These are phyloP conservation scores for Handroanthus guayacan DNA, from an alignment of 257 asterid genomes.

Conservation along the genomic window DNA sequence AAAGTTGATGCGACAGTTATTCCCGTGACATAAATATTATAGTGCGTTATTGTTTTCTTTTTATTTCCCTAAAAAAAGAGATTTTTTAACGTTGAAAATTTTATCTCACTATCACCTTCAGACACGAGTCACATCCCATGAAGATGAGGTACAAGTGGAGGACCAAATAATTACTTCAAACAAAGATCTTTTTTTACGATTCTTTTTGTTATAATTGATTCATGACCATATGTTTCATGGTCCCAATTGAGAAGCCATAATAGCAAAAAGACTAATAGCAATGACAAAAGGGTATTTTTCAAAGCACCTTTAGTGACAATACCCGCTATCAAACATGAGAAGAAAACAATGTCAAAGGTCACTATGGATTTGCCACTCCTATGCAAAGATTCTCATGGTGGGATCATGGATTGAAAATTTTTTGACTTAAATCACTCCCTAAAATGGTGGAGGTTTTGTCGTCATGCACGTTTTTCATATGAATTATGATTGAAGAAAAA, in stretches of 20 bases:
- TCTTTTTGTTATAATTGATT: not conserved
- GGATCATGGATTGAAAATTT: not conserved
- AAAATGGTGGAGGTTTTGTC: constrained; percentile 7
- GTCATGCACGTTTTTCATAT: not conserved
- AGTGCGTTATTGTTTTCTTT: not conserved
- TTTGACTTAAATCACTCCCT: not conserved
- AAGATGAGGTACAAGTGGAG: not conserved
- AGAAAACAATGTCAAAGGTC: constrained; percentile 4
- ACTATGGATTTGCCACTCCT: constrained; percentile 2
- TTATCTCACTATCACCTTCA: not conserved
- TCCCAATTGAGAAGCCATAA: not conserved
- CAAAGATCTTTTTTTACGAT: not conserved
- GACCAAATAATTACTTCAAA: constrained; percentile 5
- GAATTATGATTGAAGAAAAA: not conserved
- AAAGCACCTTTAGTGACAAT: constrained; percentile 28
- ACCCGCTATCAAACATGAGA: constrained; percentile 9
- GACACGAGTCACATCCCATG: not conserved
- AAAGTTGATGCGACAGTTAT: not conserved
- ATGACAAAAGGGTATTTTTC: not conserved
- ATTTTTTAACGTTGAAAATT: not conserved
- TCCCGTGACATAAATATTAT: not conserved
- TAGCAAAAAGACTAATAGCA: constrained; percentile 12
- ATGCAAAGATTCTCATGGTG: not conserved
- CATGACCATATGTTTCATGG: constrained; percentile 10
- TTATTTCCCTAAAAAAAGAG: not conserved